Conservation (phyloP, 139 green algal species). For the Chlorella sp. region DNA sequence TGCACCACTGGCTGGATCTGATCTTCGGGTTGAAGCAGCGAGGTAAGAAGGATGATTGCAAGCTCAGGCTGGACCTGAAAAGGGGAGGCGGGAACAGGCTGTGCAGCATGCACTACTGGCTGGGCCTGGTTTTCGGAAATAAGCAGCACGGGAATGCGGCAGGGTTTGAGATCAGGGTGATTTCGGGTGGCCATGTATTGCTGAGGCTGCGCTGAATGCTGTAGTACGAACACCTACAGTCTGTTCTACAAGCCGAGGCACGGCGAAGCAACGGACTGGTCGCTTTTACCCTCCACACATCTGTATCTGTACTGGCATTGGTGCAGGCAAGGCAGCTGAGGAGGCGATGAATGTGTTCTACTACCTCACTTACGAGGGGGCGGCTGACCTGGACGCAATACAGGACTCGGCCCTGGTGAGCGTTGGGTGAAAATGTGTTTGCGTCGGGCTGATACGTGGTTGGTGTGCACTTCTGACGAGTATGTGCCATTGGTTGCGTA, state of each 20-base stretch:
- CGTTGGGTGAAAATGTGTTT: background rate
- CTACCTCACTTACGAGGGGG: conserved; percentile 91
- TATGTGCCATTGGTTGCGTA: too few relatives aligned
- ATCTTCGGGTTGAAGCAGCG: conserved; percentile 80
- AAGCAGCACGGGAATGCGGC: too few relatives aligned
- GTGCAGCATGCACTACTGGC: conserved; percentile 95
- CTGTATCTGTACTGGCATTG: background rate
- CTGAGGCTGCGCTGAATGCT: too few relatives aligned
- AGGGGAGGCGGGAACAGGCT: too few relatives aligned
- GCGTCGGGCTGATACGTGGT: background rate
- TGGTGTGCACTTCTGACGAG: too few relatives aligned
- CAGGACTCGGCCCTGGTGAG: conserved; percentile 42
- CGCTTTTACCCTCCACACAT: background rate
- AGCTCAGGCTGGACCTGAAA: too few relatives aligned
- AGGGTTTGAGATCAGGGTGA: too few relatives aligned
- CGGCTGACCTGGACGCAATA: conserved; percentile 50
- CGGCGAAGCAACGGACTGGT: background rate
- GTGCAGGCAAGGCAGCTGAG: conserved; percentile 55
- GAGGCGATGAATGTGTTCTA: conserved; percentile 88
- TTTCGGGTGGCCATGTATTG: too few relatives aligned
- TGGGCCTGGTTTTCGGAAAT: conserved; percentile 73
- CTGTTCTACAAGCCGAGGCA: too few relatives aligned
- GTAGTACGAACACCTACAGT: too few relatives aligned
- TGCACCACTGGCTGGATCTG: conserved; percentile 97
- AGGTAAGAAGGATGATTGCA: conserved; percentile 37